Evolutionary conservation across 768 basidiomycete species (phyloP), one percentile per base, ranked within the genome.

Genomic region (Mycena galopus): DNA sequence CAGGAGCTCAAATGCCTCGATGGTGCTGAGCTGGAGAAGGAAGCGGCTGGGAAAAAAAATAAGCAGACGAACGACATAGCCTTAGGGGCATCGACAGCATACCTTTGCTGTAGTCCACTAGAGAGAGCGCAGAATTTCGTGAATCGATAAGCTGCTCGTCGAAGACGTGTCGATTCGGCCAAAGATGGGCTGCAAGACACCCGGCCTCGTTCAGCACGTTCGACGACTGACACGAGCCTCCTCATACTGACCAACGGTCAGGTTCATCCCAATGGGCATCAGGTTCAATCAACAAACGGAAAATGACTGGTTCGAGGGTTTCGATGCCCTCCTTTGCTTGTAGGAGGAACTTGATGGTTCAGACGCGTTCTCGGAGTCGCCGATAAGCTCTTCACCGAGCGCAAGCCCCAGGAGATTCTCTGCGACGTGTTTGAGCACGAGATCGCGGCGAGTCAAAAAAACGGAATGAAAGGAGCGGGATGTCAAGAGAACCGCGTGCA

Each of bases 121-220:
- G 71, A 14, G 16, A 72, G 65, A 6, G 51, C 50, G 23, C 65
- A 72, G 29, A 72, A 67, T 14, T 19, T 47, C 7, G 65, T 42
- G 23, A 67, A 72, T 17, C 71, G 60, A 67, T 58, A 67, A 9
- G 61, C 71, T 5, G 71, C 71, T 30, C 66, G 50, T 32, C 66
- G 60, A 17, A 67, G 29, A 17, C 71, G 71, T 27, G 39, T 53
- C 61, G 66, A 57, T 51, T 72, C 71, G 21, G 44, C 6, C 27
- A n/a, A 27, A 35, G 71, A 67, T 37, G 66, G 66, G 65, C 71
- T 72, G 66, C 25, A 60, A 23, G 29, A 58, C 47, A 50, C 56
- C 33, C 29, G 30, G 35, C 70, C 35, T 14, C 39, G 51, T 47
- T 72, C 42, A 72, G 59, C 35, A n/a, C 47, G 3, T 56, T 16